phyloP scores from a whole-genome alignment of 208 protist species.

The Zelonia costaricensis region DNA sequence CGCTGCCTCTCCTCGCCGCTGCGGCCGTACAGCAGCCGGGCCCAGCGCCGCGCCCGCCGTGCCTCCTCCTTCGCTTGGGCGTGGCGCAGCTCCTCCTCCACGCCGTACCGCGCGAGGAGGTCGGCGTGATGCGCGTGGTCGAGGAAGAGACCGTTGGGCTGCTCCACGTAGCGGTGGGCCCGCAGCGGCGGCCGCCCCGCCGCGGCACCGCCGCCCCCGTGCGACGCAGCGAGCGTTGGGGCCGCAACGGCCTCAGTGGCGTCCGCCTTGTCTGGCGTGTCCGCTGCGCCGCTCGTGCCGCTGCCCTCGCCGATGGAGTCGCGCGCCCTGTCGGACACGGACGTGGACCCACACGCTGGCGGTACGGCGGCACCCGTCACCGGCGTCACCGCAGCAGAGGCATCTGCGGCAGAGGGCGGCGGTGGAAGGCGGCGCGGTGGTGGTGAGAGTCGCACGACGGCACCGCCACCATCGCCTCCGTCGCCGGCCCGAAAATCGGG shows the following conservation, averaged over 20 bases:
- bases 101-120: conserved; percentile 23
- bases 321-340: neutral
- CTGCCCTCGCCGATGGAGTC: neutral
- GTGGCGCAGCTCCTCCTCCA: conserved; percentile 17
- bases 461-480: neutral
- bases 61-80: conserved; percentile 18
- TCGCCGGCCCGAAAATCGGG: neutral
- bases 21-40: conserved; percentile 14
- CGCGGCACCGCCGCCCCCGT: neutral
- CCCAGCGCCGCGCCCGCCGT: conserved; percentile 13
- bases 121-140: conserved; percentile 33
- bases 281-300: neutral
- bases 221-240: neutral
- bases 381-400: neutral
- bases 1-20: neutral
- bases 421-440: no score
- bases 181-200: conserved; percentile 42
- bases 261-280: neutral
- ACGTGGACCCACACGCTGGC: neutral
- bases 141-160: conserved; percentile 48
- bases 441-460: no score
- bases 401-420: no score
- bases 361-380: neutral
- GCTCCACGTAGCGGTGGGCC: conserved; percentile 65
- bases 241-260: neutral